Percentiles rank a stretch among this genome's conserved stretches.
These are phyloP conservation scores for Chalaropsis thielavioides DNA, from an alignment of 2,329 filamentous ascomycete species.

Conservation along the genomic window DNA sequence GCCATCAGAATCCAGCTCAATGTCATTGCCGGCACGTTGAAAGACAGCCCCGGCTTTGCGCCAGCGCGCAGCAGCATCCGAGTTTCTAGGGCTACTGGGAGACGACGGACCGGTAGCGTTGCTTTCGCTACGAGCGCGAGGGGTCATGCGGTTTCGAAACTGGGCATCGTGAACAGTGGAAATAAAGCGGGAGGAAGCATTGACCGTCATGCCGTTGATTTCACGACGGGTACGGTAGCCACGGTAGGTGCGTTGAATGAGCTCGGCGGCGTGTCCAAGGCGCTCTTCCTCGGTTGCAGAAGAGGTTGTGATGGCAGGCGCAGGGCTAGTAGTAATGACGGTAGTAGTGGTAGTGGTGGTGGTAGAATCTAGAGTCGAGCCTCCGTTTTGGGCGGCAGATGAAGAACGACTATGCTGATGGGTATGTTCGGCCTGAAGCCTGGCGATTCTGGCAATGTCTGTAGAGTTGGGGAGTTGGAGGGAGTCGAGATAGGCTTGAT, in stretches of 20 bases:
- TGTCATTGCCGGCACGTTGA: slow-evolving; percentile 53
- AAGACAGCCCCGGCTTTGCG: slow-evolving; percentile 57
- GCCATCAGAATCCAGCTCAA: slow-evolving; percentile 31
- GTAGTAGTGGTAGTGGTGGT: background rate
- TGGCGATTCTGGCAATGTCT: slow-evolving; percentile 35
- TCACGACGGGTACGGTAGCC: slow-evolving; percentile 61
- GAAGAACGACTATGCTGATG: slow-evolving; percentile 24
- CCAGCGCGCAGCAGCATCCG: slow-evolving; percentile 46
- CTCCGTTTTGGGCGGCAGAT: background rate
- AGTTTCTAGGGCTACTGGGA: slow-evolving; percentile 18
- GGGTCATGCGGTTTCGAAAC: slow-evolving; percentile 37
- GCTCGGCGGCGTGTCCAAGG: slow-evolving; percentile 33
- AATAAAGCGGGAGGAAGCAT: slow-evolving; percentile 56
- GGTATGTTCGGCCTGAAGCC: slow-evolving; percentile 35
- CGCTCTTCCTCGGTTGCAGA: slow-evolving; percentile 3
- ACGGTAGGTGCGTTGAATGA: slow-evolving; percentile 60
- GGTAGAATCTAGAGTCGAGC: background rate
- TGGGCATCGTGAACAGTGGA: slow-evolving; percentile 47
- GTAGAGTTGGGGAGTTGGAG: slow-evolving; percentile 33
- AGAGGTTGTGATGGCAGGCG: slow-evolving; percentile 16
- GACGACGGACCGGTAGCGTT: slow-evolving; percentile 15
- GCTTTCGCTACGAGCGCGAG: slow-evolving; percentile 25
- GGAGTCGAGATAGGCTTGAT: slow-evolving; percentile 36
- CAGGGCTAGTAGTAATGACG: background rate
- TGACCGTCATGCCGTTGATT: slow-evolving; percentile 51